Conservation (phyloP, 345 rosid genomes). For the Eucalyptus cladocalyx region DNA sequence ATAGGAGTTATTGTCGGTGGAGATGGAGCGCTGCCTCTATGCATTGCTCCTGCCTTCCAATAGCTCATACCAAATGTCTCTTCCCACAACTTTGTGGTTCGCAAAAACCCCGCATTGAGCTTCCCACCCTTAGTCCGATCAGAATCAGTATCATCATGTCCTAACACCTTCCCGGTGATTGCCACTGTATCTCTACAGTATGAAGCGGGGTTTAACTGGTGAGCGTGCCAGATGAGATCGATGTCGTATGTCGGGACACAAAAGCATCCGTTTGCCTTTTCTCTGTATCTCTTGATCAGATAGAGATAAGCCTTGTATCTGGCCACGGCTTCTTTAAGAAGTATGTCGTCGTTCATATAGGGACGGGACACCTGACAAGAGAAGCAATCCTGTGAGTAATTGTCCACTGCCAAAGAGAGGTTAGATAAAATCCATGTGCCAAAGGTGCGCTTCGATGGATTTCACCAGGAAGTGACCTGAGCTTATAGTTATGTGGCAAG, state of each 20-base stretch:
- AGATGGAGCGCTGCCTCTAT: conserved; percentile 54
- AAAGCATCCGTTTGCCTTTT: conserved; percentile 39
- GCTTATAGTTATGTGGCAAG: not conserved
- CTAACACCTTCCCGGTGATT: conserved; percentile 49
- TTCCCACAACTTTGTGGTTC: conserved; percentile 70
- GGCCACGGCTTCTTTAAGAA: conserved; percentile 67
- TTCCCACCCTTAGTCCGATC: conserved; percentile 72
- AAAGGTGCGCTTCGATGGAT: not conserved
- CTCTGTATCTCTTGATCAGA: conserved; percentile 54
- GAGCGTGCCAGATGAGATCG: conserved; percentile 94
- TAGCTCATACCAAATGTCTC: conserved; percentile 64
- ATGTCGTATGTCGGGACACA: conserved; percentile 92
- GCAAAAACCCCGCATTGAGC: conserved; percentile 60
- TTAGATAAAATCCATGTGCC: not conserved
- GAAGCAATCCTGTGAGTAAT: not conserved
- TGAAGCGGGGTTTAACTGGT: conserved; percentile 60
- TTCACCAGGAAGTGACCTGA: not conserved
- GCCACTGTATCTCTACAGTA: conserved; percentile 51
- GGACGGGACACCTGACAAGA: conserved; percentile 54
- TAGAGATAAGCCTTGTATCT: conserved; percentile 83
- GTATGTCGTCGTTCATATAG: conserved; percentile 33
- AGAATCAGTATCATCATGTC: conserved; percentile 79
- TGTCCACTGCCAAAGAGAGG: not conserved
- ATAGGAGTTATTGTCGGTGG: conserved; percentile 19
- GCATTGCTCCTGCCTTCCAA: conserved; percentile 86